Base-by-base conservation (phyloP, 2,329 filamentous ascomycete genomes). In the Xylaria sp. region DNA sequence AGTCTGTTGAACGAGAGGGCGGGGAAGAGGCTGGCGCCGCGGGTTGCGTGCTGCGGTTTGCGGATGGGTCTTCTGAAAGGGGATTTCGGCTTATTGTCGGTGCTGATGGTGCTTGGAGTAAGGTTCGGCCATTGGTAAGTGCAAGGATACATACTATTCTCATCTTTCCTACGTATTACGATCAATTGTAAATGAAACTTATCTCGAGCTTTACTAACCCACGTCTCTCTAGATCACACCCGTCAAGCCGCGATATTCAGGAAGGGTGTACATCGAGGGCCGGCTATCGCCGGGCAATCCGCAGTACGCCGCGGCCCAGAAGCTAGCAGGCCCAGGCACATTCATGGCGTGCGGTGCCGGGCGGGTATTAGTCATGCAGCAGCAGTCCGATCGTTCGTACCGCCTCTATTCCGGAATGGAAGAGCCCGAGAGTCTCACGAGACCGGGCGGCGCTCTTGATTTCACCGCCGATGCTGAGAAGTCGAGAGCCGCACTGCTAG, bases 51-150 rank as follows among this genome's bases (percentile, higher is more conserved):
- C n/a, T 71, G 12, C 17, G 32, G 2, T 71, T 73, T 34, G 53
- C 39, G 12, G 65, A 73, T 32, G 71, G 71, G 1, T 34, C 24
- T 1, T 12, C 21, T 1, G 67, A 70, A 48, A 45, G 7, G 14
- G 73, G 72, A 6, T 74, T 72, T 61, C 78, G 81, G 34, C 72
- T 81, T 9, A 72, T 80, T 11, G 75, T 81, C 36, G 80, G 81
- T 11, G 78, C 78, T 2, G 78, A 80, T 69, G 81, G 81, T 5
- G 79, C 79, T 1, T 81, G 78, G 77, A 76, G 73, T 47, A 79
- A 76, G 69, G 76, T 80, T 21, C 75, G 80, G 21, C 55, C 64
- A 3, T 34, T 71, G 68, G 69, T 71, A 70, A 21, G 65, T 27
- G 24, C 24, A 27, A 27, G 24, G 24, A 27, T 27, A 27, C 24